These are phyloP conservation scores for Fusarium nematophilum DNA, from an alignment of 2,329 filamentous ascomycete species.

Conservation along the genomic window DNA sequence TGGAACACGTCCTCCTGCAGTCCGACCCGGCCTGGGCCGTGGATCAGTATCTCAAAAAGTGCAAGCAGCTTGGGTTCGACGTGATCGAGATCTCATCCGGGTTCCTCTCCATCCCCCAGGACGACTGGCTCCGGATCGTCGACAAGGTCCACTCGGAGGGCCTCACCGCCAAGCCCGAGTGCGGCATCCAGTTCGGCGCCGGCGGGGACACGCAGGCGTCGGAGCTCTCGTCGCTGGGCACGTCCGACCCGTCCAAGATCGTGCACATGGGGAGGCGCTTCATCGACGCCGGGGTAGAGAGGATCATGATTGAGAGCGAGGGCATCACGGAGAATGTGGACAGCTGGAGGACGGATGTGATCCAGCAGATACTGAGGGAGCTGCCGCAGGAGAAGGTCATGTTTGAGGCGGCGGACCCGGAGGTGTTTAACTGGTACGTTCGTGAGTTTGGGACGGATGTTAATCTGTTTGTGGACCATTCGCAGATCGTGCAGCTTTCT, in stretches of 20 bases:
- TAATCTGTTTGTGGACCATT: conserved; percentile 68
- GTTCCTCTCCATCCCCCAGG: conserved; percentile 64
- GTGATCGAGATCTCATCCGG: conserved; percentile 65
- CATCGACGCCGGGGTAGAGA: conserved; percentile 62
- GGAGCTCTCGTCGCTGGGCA: conserved; percentile 49
- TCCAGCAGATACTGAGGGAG: conserved; percentile 63
- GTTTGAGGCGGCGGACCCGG: conserved; percentile 68
- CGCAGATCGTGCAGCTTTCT: conserved; percentile 66
- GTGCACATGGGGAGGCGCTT: conserved; percentile 61
- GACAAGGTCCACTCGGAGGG: conserved; percentile 58
- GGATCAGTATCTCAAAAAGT: conserved; percentile 63
- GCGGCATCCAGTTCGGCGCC: conserved; percentile 68
- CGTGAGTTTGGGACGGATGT: conserved; percentile 67
- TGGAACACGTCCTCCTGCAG: conserved; percentile 18
- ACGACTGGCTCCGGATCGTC: conserved; percentile 64
- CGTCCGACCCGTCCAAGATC: not conserved
- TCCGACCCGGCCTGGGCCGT: conserved; percentile 56
- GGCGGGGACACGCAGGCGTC: conserved; percentile 63
- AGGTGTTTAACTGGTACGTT: conserved; percentile 68
- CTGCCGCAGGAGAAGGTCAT: conserved; percentile 64
- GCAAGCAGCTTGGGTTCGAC: conserved; percentile 65
- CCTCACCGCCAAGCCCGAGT: conserved; percentile 64
- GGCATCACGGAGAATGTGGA: conserved; percentile 68
- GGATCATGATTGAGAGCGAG: conserved; percentile 70
- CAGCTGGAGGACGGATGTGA: conserved; percentile 66